Percentiles rank a stretch among this genome's conserved stretches.
Evolutionary conservation across 805 yeast genomes (phyloP).

Genomic region (Candida railenensis): DNA sequence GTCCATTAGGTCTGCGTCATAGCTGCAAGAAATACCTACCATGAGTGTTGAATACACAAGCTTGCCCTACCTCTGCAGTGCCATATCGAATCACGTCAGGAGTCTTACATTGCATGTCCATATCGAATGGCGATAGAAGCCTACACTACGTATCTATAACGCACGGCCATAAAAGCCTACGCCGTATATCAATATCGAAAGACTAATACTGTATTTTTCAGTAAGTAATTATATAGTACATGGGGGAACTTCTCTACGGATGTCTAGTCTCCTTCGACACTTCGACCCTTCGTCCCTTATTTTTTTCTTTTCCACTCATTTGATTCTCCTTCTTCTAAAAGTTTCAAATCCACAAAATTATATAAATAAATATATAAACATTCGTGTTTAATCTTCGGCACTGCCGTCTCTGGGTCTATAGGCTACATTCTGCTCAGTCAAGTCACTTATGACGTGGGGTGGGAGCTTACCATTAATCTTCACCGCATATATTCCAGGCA

Average conservation of each 20-base stretch:
- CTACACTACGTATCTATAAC: too few species aligned
- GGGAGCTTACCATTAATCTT: conserved; percentile 91
- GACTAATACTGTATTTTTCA: background rate
- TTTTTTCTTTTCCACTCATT: too few species aligned
- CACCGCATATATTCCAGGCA: conserved; percentile 90
- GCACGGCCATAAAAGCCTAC: background rate
- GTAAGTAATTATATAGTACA: background rate
- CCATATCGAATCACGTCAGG: too few species aligned
- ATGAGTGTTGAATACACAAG: too few species aligned
- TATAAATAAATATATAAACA: background rate
- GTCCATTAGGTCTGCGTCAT: too few species aligned
- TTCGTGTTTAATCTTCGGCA: conserved; percentile 51
- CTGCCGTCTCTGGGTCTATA: conserved; percentile 96
- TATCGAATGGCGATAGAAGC: too few species aligned
- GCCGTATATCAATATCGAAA: background rate
- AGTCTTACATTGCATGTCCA: too few species aligned
- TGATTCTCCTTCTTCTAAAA: too few species aligned
- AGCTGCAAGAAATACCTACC: too few species aligned
- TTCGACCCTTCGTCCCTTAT: background rate
- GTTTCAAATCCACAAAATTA: background rate
- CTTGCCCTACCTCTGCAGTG: too few species aligned
- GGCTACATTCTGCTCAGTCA: conserved; percentile 71
- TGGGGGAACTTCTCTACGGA: background rate
- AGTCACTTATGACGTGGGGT: conserved; percentile 72
- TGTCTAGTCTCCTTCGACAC: background rate